Evolutionary conservation across 345 rosid genomes (phyloP).

Genomic region (Rhizophora mangle): DNA sequence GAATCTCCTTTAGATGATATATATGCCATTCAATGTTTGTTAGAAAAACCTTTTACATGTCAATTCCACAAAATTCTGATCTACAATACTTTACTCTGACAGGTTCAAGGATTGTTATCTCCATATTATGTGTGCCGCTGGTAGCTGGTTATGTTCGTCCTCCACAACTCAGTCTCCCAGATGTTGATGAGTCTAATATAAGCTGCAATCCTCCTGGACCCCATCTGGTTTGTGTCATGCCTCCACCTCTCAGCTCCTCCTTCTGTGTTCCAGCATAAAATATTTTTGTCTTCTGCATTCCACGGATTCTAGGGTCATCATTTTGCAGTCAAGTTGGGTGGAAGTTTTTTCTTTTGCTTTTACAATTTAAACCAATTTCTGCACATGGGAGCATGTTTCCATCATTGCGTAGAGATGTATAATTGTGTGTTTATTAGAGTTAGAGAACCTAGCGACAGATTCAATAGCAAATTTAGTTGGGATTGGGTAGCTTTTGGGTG

Average conservation of each 20-base stretch:
- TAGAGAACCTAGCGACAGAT: not conserved
- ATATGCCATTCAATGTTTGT: not conserved
- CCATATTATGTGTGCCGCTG: constrained; percentile 73
- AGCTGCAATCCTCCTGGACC: constrained; percentile 72
- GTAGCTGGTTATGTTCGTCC: constrained; percentile 90
- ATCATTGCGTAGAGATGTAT: constrained; percentile 14
- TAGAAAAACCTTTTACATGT: not conserved
- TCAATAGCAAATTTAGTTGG: not conserved
- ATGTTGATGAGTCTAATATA: constrained; percentile 60
- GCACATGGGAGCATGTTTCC: not conserved
- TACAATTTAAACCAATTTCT: not conserved
- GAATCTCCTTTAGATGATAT: not conserved
- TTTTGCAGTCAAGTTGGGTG: constrained; percentile 1
- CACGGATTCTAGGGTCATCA: not conserved
- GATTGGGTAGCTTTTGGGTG: not conserved
- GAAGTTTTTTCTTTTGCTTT: not conserved
- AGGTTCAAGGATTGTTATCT: constrained; percentile 77
- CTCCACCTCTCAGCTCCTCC: constrained; percentile 83
- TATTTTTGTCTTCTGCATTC: constrained; percentile 7
- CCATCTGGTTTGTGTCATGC: constrained; percentile 83
- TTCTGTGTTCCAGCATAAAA: constrained; percentile 64
- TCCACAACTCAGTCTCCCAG: constrained; percentile 67
- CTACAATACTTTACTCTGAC: constrained; percentile 7
- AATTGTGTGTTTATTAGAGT: constrained; percentile 4
- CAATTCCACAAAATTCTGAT: not conserved